phyloP scores from a whole-genome alignment of 2,329 filamentous ascomycete genomes.

The Ophiocordyceps australis region DNA sequence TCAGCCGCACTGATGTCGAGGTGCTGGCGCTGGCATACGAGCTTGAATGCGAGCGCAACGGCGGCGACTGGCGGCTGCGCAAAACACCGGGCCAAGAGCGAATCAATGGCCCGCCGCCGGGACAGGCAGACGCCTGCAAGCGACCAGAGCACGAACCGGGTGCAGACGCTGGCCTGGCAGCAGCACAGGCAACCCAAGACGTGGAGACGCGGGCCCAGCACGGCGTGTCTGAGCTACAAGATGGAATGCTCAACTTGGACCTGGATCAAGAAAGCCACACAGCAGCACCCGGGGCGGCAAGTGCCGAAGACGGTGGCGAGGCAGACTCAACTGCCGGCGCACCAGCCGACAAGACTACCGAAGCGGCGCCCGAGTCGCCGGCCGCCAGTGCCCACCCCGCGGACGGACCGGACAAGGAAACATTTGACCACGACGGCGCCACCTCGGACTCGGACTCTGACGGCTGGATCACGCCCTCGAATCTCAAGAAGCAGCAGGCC shows the following conservation, averaged over 20 bases:
- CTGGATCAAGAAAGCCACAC: conserved; percentile 3
- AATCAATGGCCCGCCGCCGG: conserved; percentile 59
- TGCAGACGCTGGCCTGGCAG: conserved; percentile 17
- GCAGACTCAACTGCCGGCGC: too few relatives aligned
- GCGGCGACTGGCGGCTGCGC: conserved; percentile 74
- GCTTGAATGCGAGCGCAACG: conserved; percentile 77
- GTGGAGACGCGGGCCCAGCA: too few relatives aligned
- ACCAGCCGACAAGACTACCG: conserved; percentile 4
- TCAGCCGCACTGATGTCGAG: conserved; percentile 80
- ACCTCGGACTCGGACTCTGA: conserved; percentile 34
- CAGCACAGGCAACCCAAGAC: conserved; percentile 9
- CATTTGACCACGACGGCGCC: conserved; percentile 13
- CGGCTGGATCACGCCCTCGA: conserved; percentile 88
- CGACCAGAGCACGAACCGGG: conserved; percentile 14
- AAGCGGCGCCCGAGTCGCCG: conserved; percentile 2
- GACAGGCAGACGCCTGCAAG: too few relatives aligned
- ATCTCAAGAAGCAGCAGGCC: conserved; percentile 70
- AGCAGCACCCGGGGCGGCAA: too few relatives aligned
- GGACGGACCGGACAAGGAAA: background rate
- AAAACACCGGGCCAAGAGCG: conserved; percentile 63
- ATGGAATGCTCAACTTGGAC: conserved; percentile 8
- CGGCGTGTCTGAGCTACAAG: conserved; percentile 4
- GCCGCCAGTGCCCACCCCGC: background rate
- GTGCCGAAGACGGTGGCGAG: conserved; percentile 2
- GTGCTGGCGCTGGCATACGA: conserved; percentile 85